Conservation (phyloP, 129 eudicot genomes). For the Tagetes erecta region DNA sequence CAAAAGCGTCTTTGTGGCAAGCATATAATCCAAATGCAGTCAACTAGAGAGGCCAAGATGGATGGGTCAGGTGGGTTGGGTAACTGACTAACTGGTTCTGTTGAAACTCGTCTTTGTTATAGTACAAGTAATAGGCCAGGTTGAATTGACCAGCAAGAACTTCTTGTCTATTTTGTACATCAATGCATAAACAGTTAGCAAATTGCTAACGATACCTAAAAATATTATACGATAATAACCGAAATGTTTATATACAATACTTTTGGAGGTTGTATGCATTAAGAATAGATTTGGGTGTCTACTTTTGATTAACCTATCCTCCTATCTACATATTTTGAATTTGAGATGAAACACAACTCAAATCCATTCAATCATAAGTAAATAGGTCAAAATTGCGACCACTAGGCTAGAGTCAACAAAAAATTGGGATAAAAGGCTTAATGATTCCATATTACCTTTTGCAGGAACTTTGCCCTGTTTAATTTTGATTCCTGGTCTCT, state of each 20-base stretch:
- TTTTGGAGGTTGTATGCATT: conserved; percentile 13
- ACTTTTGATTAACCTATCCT: neutral
- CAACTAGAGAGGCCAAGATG: conserved; percentile 7
- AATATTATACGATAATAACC: neutral
- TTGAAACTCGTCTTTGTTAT: neutral
- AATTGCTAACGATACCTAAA: neutral
- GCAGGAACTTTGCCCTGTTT: conserved; percentile 89
- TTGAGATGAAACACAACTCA: neutral
- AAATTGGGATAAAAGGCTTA: neutral
- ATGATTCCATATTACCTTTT: neutral
- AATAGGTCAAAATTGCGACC: neutral
- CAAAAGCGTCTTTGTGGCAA: neutral
- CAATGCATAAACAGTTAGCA: neutral
- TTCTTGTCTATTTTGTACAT: neutral
- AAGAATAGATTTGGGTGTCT: neutral
- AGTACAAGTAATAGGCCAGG: neutral
- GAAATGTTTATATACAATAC: neutral
- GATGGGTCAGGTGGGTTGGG: neutral
- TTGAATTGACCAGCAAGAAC: neutral
- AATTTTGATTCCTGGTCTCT: conserved; percentile 86
- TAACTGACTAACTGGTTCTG: neutral
- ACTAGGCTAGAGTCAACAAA: neutral
- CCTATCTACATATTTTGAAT: too few species aligned
- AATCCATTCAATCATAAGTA: neutral
- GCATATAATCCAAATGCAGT: neutral